These are phyloP conservation scores for Lactarius indigo DNA, from an alignment of 768 basidiomycete genomes.

Conservation along the genomic window DNA sequence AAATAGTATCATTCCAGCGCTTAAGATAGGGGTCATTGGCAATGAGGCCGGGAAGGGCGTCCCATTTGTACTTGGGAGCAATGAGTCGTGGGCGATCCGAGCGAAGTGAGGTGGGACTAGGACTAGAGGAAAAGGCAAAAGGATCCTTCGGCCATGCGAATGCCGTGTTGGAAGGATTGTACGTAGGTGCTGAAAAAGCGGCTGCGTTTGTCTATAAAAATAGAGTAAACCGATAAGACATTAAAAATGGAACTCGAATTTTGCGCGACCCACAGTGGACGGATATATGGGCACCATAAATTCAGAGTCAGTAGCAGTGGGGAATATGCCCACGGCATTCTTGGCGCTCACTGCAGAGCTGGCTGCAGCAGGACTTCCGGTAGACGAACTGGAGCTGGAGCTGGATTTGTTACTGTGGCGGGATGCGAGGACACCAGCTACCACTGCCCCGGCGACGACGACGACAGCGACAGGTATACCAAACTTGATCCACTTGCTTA, in stretches of 20 bases:
- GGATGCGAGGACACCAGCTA: constrained; percentile 79
- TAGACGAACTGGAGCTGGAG: constrained; percentile 25
- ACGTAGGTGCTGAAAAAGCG: constrained; percentile 67
- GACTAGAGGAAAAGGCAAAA: constrained; percentile 57
- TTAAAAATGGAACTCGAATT: background rate
- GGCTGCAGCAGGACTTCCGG: constrained; percentile 40
- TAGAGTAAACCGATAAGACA: background rate
- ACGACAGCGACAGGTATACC: constrained; percentile 65
- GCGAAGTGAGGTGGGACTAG: constrained; percentile 58
- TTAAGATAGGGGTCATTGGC: constrained; percentile 78
- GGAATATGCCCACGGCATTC: constrained; percentile 59
- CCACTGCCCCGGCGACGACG: constrained; percentile 61
- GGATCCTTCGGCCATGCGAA: constrained; percentile 79
- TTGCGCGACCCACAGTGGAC: constrained; percentile 63
- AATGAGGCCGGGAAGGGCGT: constrained; percentile 73
- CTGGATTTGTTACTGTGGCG: constrained; percentile 36
- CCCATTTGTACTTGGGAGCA: constrained; percentile 91
- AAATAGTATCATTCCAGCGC: constrained; percentile 88
- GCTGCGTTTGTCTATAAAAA: constrained; percentile 64
- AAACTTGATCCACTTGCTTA: constrained; percentile 72
- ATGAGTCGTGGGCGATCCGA: constrained; percentile 86
- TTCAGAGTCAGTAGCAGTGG: constrained; percentile 73
- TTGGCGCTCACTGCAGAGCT: constrained; percentile 59
- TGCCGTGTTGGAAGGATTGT: constrained; percentile 50
- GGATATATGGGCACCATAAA: constrained; percentile 86